phyloP scores from a whole-genome alignment of 306 rosid genomes.

The Cicer chorassanicum region DNA sequence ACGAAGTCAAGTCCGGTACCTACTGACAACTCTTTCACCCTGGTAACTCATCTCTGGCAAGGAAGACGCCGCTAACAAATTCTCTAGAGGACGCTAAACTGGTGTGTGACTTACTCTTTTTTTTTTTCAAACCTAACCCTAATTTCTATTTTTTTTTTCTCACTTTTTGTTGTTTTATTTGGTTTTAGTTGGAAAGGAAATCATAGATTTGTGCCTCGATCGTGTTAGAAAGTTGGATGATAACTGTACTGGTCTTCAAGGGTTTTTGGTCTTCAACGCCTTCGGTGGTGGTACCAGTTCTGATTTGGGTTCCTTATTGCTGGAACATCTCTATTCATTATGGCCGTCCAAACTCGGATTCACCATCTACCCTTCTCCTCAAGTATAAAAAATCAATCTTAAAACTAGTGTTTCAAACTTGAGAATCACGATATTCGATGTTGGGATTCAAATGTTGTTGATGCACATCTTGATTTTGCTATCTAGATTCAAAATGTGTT shows the following conservation, averaged over 20 bases:
- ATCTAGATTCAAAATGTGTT: background rate
- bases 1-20: constrained; percentile 80
- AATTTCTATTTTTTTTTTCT: background rate
- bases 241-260: constrained; percentile 95
- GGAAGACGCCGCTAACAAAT: constrained; percentile 97
- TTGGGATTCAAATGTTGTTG: background rate
- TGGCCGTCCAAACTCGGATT: constrained; percentile 92
- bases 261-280: constrained; percentile 92
- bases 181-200: constrained; percentile 55
- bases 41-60: constrained; percentile 96
- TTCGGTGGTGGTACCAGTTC: constrained; percentile 99
- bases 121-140: background rate
- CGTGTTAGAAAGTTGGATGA: constrained; percentile 92
- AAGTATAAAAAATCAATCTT: constrained; percentile 51
- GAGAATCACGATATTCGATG: background rate
- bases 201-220: constrained; percentile 94
- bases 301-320: constrained; percentile 81
- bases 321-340: constrained; percentile 89
- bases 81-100: constrained; percentile 93
- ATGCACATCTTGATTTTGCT: too few relatives aligned
- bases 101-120: constrained; percentile 33
- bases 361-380: constrained; percentile 98
- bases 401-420: background rate
- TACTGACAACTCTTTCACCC: constrained; percentile 97
- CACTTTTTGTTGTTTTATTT: background rate